Percentiles rank a stretch among this genome's conserved stretches.
These are phyloP conservation scores for Trichocladium uniseriatum DNA, from an alignment of 495 filamentous ascomycete species.

Conservation along the genomic window DNA sequence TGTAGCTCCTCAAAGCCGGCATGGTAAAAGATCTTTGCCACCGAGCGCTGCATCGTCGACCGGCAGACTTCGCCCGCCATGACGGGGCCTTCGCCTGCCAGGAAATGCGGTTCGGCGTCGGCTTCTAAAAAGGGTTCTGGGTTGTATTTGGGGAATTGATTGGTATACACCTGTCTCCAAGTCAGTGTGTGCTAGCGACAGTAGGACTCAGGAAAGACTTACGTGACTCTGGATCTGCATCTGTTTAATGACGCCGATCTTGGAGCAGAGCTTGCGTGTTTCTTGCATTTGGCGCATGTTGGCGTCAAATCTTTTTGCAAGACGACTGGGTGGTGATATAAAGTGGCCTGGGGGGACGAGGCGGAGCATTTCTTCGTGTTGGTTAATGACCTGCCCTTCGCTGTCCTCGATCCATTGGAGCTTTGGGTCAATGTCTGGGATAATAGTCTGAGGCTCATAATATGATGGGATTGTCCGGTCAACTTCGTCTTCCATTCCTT, in stretches of 20 bases:
- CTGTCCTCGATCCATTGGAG: slow-evolving; percentile 80
- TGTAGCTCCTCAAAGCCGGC: slow-evolving; percentile 97
- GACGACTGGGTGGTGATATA: slow-evolving; percentile 60
- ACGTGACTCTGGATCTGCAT: slow-evolving; percentile 98
- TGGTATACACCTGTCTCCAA: slow-evolving; percentile 71
- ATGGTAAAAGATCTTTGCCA: slow-evolving; percentile 92
- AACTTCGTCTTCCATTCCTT: slow-evolving; percentile 82
- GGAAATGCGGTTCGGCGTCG: slow-evolving; percentile 75
- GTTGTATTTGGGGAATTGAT: slow-evolving; percentile 96
- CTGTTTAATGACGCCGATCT: slow-evolving; percentile 96
- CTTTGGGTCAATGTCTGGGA: slow-evolving; percentile 71
- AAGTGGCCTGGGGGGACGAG: slow-evolving; percentile 68
- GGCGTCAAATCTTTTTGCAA: slow-evolving; percentile 73
- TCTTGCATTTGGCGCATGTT: slow-evolving; percentile 97
- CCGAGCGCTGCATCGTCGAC: slow-evolving; percentile 76
- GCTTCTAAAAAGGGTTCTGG: slow-evolving; percentile 81
- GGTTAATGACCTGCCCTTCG: slow-evolving; percentile 77
- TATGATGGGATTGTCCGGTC: slow-evolving; percentile 80
- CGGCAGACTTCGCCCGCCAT: slow-evolving; percentile 72
- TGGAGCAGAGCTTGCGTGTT: slow-evolving; percentile 88
- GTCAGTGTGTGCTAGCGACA: slow-evolving; percentile 3
- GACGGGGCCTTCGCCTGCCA: slow-evolving; percentile 78
- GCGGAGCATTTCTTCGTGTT: slow-evolving; percentile 68
- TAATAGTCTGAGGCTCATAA: slow-evolving; percentile 75
- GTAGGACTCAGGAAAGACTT: slow-evolving; percentile 17